These are phyloP conservation scores for Boletus barrowsii DNA, from an alignment of 768 basidiomycete genomes.

Conservation along the genomic window DNA sequence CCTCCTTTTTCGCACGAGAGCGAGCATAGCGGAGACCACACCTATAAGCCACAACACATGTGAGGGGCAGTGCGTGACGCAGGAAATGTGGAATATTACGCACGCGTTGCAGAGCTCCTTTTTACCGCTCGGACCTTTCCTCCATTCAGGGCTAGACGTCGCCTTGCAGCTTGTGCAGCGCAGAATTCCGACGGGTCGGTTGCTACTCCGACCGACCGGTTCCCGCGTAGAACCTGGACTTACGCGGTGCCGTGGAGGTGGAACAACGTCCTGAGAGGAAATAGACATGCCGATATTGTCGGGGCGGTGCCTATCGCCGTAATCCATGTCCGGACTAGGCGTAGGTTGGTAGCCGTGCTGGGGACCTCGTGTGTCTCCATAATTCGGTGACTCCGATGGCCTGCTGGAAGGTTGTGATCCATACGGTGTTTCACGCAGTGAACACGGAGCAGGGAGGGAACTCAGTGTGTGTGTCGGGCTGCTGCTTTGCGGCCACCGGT, in stretches of 20 bases:
- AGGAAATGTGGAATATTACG: slow-evolving; percentile 35
- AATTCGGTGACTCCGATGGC: slow-evolving; percentile 36
- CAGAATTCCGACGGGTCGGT: slow-evolving; percentile 68
- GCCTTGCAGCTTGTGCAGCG: slow-evolving; percentile 80
- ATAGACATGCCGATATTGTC: slow-evolving; percentile 29
- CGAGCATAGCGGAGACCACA: slow-evolving; percentile 86
- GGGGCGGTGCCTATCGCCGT: slow-evolving; percentile 34
- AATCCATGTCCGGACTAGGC: slow-evolving; percentile 37
- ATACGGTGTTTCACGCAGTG: slow-evolving; percentile 31
- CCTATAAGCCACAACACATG: slow-evolving; percentile 38
- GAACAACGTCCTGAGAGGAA: slow-evolving; percentile 45
- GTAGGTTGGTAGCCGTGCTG: slow-evolving; percentile 40
- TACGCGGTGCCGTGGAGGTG: slow-evolving; percentile 55
- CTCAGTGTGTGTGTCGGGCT: slow-evolving; percentile 28
- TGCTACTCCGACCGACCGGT: slow-evolving; percentile 43
- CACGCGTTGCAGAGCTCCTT: slow-evolving; percentile 93
- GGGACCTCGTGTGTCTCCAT: slow-evolving; percentile 25
- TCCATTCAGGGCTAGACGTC: slow-evolving; percentile 84
- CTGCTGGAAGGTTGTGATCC: slow-evolving; percentile 33
- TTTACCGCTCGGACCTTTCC: slow-evolving; percentile 86
- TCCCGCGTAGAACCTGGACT: slow-evolving; percentile 52
- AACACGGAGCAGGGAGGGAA: slow-evolving; percentile 24
- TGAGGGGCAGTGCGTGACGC: slow-evolving; percentile 18
- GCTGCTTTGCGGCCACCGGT: slow-evolving; percentile 27
- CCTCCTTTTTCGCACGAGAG: slow-evolving; percentile 86